Base-by-base conservation (phyloP, 768 basidiomycete genomes). In the Tulasnella sp. region DNA sequence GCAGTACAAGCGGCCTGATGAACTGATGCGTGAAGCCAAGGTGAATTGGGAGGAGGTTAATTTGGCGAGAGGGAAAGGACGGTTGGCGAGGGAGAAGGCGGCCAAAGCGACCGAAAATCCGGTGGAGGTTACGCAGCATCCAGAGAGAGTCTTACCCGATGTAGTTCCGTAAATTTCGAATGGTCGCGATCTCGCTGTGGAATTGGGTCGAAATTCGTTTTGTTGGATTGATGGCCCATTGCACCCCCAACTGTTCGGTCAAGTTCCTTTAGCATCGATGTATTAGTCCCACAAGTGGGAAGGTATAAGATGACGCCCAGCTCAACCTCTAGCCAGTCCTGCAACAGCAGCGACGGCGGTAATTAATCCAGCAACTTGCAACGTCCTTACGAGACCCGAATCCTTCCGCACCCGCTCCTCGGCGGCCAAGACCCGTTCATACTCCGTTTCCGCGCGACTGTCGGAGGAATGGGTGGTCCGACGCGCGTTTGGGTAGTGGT, bases 31-130 rank as follows among this genome's bases (percentile, higher is more conserved):
- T 6, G 87, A 88, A 81, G 93, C 92, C 36, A 87, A 84, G 82
- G 83, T 80, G 44, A 85, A 85, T 78, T 95, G 94, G 93, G 84
- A 85, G n/a, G 86, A 87, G 48, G 93, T 95, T 2, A 91, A 94
- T 38, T 81, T 86, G 80, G 91, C 91, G 44, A 86, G 94, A 80
- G 94, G 94, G 19, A 94, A 93, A 83, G 94, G 94, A 3, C 86
- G 94, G 82, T 83, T 95, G 72, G 87, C 87, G 56, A 88, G 92
- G 82, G 93, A 94, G 86, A 90, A 85, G 83, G 86, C 84, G 80
- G 89, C 87, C 56, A 77, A 84, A 71, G 80, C 56, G 56, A 77
- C 48, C 27, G 75, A 44, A 44, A 48, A 48, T n/a, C 34, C 52
- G 19, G 46, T 44, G 21, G 75, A 75, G n/a, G 42, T 68, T 12